Evolutionary conservation across 768 basidiomycete genomes (phyloP).

Genomic region (Mycena latifolia): DNA sequence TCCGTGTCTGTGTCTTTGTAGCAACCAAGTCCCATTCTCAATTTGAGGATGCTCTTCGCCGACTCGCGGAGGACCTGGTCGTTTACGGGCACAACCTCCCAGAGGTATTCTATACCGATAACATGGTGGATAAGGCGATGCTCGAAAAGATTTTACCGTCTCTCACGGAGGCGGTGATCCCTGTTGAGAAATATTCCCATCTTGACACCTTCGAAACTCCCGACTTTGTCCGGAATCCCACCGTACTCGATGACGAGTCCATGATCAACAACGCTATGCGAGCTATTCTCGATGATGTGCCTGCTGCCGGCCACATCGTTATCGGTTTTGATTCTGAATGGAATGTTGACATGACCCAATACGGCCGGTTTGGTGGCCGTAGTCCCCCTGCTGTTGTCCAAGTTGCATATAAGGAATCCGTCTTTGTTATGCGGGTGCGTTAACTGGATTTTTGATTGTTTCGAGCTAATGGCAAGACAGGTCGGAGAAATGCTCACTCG

Average conservation of each 20-base stretch:
- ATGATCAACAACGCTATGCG: slow-evolving; percentile 37
- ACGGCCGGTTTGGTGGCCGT: slow-evolving; percentile 31
- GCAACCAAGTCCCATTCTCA: slow-evolving; percentile 26
- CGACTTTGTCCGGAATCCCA: slow-evolving; percentile 19
- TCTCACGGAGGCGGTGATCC: slow-evolving; percentile 6
- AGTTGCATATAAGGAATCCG: slow-evolving; percentile 35
- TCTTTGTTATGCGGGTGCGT: slow-evolving; percentile 39
- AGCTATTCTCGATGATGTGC: slow-evolving; percentile 39
- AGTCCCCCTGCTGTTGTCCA: slow-evolving; percentile 40
- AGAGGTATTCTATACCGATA: slow-evolving; percentile 12
- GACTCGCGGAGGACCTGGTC: not conserved
- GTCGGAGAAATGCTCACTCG: slow-evolving; percentile 9
- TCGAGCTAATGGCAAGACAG: not conserved
- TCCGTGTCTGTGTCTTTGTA: slow-evolving; percentile 22
- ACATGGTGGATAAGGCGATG: slow-evolving; percentile 10
- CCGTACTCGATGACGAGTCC: slow-evolving; percentile 20
- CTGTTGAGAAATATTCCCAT: not conserved
- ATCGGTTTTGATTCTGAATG: slow-evolving; percentile 42
- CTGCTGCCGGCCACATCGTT: slow-evolving; percentile 30
- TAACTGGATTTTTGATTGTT: not conserved
- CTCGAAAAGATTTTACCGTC: slow-evolving; percentile 35
- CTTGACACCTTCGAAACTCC: slow-evolving; percentile 39
- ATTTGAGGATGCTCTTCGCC: slow-evolving; percentile 7
- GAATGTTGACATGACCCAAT: slow-evolving; percentile 40
- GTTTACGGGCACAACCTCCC: slow-evolving; percentile 10